Percentiles rank a stretch among this genome's conserved stretches.
Conservation (phyloP, 2,329 filamentous ascomycete genomes). For the Myriosclerotinia duriaeana region DNA sequence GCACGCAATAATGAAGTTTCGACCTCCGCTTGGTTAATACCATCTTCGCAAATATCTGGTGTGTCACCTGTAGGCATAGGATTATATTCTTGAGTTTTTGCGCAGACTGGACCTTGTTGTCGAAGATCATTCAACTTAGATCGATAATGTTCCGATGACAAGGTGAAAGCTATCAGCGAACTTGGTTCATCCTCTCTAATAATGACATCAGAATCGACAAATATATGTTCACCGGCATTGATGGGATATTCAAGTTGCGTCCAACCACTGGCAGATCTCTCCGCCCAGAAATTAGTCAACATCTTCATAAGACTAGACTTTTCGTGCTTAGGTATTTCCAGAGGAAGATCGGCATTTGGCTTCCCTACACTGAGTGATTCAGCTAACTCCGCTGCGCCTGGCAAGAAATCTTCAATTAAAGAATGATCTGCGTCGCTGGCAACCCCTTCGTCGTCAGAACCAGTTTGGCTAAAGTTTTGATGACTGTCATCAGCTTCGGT, state of each 20-base stretch:
- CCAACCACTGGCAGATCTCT: slow-evolving; percentile 95
- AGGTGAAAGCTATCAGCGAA: slow-evolving; percentile 88
- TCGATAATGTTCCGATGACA: slow-evolving; percentile 85
- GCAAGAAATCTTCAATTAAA: slow-evolving; percentile 66
- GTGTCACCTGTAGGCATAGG: slow-evolving; percentile 37
- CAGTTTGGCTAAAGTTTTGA: slow-evolving; percentile 56
- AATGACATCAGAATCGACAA: slow-evolving; percentile 94
- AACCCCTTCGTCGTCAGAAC: slow-evolving; percentile 66
- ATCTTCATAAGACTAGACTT: slow-evolving; percentile 93
- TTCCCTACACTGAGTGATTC: slow-evolving; percentile 56
- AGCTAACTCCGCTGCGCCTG: slow-evolving; percentile 61
- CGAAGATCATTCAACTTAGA: slow-evolving; percentile 72
- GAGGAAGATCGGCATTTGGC: slow-evolving; percentile 57
- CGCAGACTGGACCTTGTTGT: slow-evolving; percentile 48
- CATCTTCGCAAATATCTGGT: slow-evolving; percentile 38
- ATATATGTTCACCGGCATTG: slow-evolving; percentile 85
- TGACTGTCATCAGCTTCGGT: slow-evolving; percentile 47
- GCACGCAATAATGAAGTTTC: slow-evolving; percentile 81
- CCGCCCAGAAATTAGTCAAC: slow-evolving; percentile 96
- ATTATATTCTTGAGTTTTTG: slow-evolving; percentile 36
- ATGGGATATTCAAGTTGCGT: slow-evolving; percentile 88
- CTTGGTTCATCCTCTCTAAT: slow-evolving; percentile 97
- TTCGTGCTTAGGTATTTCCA: slow-evolving; percentile 87
- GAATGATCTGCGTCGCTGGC: slow-evolving; percentile 72
- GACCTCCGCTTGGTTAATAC: slow-evolving; percentile 65